Conservation (phyloP, 2,329 filamentous ascomycete genomes). For the Colletotrichum orchidophilum region DNA sequence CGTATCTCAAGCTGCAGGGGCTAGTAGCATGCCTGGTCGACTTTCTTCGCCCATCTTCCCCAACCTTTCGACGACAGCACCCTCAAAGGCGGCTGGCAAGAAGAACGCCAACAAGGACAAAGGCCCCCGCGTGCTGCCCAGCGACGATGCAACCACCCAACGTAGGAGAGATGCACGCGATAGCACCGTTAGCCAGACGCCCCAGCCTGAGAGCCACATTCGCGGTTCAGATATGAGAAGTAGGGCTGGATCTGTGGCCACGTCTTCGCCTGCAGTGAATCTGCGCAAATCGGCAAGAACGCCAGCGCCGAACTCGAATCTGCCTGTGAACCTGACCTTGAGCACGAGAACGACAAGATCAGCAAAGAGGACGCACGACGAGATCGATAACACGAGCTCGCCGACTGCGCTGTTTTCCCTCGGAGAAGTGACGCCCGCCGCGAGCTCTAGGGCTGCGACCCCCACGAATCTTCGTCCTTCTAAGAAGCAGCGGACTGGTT, state of each 20-base stretch:
- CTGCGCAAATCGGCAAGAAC: conserved; percentile 28
- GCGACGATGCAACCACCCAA: conserved; percentile 44
- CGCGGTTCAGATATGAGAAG: conserved; percentile 38
- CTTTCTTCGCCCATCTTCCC: conserved; percentile 45
- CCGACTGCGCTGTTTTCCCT: conserved; percentile 61
- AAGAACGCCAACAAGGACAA: conserved; percentile 41
- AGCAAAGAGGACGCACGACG: conserved; percentile 64
- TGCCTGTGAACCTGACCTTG: neutral
- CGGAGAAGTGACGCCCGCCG: conserved; percentile 55
- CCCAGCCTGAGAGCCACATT: conserved; percentile 49
- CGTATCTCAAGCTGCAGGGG: conserved; percentile 39
- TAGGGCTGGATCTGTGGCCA: conserved; percentile 42
- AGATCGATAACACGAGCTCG: conserved; percentile 62
- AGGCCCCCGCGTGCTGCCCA: conserved; percentile 21
- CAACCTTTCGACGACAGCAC: conserved; percentile 38
- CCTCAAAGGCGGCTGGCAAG: conserved; percentile 31
- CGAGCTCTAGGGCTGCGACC: conserved; percentile 68
- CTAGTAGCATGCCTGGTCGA: conserved; percentile 51
- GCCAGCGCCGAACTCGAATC: conserved; percentile 18
- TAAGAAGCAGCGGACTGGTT: conserved; percentile 69
- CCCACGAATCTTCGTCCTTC: conserved; percentile 63
- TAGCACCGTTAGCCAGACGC: conserved; percentile 48
- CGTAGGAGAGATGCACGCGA: conserved; percentile 49
- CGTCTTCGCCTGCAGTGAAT: conserved; percentile 29
- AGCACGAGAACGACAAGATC: conserved; percentile 57